A percentile compares a stretch with the other conserved stretches of the same genome.
phyloP scores from a whole-genome alignment of 345 rosid genomes.

The Lepidium didymum region DNA sequence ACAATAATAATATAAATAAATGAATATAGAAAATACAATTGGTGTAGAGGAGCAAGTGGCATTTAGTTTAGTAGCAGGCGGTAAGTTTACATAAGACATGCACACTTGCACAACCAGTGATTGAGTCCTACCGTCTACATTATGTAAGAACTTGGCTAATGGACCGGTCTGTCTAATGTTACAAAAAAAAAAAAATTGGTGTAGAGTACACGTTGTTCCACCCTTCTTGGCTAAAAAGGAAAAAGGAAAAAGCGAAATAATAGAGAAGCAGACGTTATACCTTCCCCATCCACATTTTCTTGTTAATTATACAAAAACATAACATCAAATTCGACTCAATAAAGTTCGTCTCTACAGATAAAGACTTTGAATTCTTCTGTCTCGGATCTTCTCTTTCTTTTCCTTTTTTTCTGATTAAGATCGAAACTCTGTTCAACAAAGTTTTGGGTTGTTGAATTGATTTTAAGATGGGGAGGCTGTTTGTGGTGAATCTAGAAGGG shows the following conservation, averaged over 20 bases:
- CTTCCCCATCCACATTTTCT: slow-evolving; percentile 29
- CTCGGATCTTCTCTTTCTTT: background rate
- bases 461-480: slow-evolving; percentile 78
- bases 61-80: too few species aligned
- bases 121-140: too few species aligned
- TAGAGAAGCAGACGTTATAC: slow-evolving; percentile 32
- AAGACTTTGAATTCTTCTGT: background rate
- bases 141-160: too few species aligned
- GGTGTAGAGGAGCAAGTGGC: too few species aligned
- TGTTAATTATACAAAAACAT: slow-evolving; percentile 8
- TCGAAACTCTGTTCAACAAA: slow-evolving; percentile 8
- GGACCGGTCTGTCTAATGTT: too few species aligned
- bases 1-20: background rate
- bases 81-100: too few species aligned
- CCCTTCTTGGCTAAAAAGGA: slow-evolving; percentile 15
- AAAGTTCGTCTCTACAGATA: background rate
- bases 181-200: too few species aligned
- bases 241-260: slow-evolving; percentile 22
- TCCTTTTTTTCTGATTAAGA: background rate
- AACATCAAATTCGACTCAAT: slow-evolving; percentile 1
- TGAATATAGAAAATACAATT: slow-evolving; percentile 19
- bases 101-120: too few species aligned
- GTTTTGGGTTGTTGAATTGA: background rate
- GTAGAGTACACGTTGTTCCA: slow-evolving; percentile 26
- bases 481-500: slow-evolving; percentile 82